Conservation (phyloP, 768 basidiomycete species). For the Leccinum disarticulatum region DNA sequence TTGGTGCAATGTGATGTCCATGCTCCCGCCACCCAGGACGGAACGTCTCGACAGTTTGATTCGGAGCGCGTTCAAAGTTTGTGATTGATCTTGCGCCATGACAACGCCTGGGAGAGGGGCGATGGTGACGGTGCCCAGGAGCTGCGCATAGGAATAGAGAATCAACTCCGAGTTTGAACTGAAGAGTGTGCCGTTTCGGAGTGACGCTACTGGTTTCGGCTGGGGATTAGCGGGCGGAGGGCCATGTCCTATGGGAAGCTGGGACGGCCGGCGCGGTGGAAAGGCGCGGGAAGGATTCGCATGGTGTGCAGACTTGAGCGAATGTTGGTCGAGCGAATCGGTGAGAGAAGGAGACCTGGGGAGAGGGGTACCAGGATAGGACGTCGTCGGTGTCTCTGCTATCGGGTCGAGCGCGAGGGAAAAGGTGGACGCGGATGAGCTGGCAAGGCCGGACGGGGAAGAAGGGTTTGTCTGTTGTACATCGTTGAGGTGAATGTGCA, state of each 20-base stretch:
- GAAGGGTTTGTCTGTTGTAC: slow-evolving; percentile 18
- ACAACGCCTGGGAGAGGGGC: slow-evolving; percentile 44
- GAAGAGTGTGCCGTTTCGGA: slow-evolving; percentile 46
- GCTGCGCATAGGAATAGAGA: slow-evolving; percentile 83
- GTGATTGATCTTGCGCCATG: slow-evolving; percentile 45
- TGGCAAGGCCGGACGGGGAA: slow-evolving; percentile 24
- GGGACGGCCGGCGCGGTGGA: slow-evolving; percentile 35
- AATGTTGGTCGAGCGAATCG: slow-evolving; percentile 25
- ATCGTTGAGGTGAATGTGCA: slow-evolving; percentile 37
- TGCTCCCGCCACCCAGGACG: slow-evolving; percentile 64
- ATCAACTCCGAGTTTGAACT: slow-evolving; percentile 63
- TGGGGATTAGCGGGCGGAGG: slow-evolving; percentile 26
- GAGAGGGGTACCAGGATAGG: slow-evolving; percentile 38
- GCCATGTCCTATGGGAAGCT: slow-evolving; percentile 50
- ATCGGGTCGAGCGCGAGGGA: slow-evolving; percentile 50
- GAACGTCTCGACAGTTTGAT: slow-evolving; percentile 46
- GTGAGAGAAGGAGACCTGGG: slow-evolving; percentile 27
- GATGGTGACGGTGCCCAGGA: slow-evolving; percentile 66
- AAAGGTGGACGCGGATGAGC: slow-evolving; percentile 48
- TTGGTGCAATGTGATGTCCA: slow-evolving; percentile 62
- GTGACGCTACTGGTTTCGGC: slow-evolving; percentile 17
- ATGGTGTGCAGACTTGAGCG: slow-evolving; percentile 32
- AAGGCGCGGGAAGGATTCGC: slow-evolving; percentile 33
- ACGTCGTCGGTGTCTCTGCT: slow-evolving; percentile 41
- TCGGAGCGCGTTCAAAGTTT: slow-evolving; percentile 48